phyloP scores from a whole-genome alignment of 495 filamentous ascomycete species.

The Penicillium psychrofluorescens region DNA sequence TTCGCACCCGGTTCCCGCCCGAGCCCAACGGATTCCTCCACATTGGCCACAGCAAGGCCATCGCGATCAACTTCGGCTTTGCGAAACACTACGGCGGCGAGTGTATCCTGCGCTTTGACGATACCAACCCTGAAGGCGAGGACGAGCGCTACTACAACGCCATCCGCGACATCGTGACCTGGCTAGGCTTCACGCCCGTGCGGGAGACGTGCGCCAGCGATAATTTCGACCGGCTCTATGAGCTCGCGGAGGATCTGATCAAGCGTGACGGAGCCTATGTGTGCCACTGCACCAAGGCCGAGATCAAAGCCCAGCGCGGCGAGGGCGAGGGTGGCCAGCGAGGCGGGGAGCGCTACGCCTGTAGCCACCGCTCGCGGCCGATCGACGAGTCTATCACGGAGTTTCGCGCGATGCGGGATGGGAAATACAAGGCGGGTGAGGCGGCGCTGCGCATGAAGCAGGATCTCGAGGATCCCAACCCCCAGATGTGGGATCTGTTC shows the following conservation, averaged over 20 bases:
- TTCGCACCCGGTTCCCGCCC: constrained; percentile 77
- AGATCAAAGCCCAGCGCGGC: constrained; percentile 81
- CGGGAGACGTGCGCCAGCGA: constrained; percentile 76
- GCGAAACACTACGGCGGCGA: constrained; percentile 77
- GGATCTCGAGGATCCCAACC: constrained; percentile 49
- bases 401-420: constrained; percentile 86
- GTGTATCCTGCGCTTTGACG: constrained; percentile 64
- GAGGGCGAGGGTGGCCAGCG: constrained; percentile 60
- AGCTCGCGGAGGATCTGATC: constrained; percentile 82
- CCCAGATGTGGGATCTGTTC: constrained; percentile 63
- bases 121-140: constrained; percentile 80
- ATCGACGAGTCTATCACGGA: constrained; percentile 71
- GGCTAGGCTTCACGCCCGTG: constrained; percentile 75
- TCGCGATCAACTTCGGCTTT: constrained; percentile 94
- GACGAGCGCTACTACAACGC: constrained; percentile 71
- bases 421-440: constrained; percentile 79
- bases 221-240: constrained; percentile 81
- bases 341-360: constrained; percentile 66
- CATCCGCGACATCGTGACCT: constrained; percentile 71
- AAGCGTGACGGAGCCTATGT: constrained; percentile 67
- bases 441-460: constrained; percentile 92
- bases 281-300: constrained; percentile 61
- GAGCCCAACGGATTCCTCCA: constrained; percentile 75
- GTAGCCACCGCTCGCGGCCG: constrained; percentile 66
- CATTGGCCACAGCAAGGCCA: constrained; percentile 94